phyloP scores from a whole-genome alignment of 805 yeast species.

The Lipomyces yamadae region DNA sequence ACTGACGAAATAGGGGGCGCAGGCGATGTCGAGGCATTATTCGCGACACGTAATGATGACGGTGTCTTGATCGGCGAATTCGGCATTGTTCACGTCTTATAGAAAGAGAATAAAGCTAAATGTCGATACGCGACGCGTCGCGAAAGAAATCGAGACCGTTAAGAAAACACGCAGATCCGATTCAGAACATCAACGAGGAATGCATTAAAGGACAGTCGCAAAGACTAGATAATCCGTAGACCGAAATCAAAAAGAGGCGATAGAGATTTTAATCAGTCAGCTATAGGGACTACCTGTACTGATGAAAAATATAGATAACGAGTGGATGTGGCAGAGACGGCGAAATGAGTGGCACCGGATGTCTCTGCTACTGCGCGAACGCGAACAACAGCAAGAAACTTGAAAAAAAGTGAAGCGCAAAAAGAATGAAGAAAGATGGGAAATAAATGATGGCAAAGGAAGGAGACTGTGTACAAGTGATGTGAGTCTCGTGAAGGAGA shows the following conservation, averaged over 20 bases:
- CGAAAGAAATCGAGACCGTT: not conserved
- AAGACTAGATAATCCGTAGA: not conserved
- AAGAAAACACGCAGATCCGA: not conserved
- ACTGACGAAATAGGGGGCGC: not conserved
- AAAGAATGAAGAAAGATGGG: not conserved
- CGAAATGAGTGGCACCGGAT: slow-evolving; percentile 26
- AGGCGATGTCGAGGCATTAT: not conserved
- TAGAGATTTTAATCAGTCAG: not conserved
- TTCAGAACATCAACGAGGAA: not conserved
- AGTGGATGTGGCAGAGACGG: slow-evolving; percentile 11
- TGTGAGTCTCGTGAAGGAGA: not conserved
- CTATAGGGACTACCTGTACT: not conserved
- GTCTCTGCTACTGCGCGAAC: not conserved
- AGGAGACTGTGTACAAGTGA: slow-evolving; percentile 6
- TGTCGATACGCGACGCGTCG: slow-evolving; percentile 1
- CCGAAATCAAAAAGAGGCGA: not conserved
- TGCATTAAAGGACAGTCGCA: not conserved
- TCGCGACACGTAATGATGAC: not conserved
- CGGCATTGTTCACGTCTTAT: not conserved
- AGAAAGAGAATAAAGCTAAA: not conserved
- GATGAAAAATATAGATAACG: not conserved
- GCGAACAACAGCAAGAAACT: not conserved
- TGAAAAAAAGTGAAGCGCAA: not conserved
- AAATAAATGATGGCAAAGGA: not conserved
- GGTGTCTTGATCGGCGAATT: slow-evolving; percentile 2